Evolutionary conservation across 352 stramenopile species (phyloP).

Genomic region (Saprolegnia diclina): DNA sequence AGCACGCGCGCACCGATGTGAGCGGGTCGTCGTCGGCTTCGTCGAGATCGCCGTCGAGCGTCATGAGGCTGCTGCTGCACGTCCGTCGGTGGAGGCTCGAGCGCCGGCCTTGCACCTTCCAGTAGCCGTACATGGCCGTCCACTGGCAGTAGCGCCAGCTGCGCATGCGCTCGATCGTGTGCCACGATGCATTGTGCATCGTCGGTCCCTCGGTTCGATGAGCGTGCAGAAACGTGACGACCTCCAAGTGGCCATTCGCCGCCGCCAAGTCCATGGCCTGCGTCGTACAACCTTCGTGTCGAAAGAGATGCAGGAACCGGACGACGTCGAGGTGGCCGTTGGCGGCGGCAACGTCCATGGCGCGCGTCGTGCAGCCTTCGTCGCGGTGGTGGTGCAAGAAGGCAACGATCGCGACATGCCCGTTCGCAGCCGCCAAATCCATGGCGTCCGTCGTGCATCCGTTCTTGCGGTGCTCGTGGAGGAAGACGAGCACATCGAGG

Average conservation of each 20-base stretch:
- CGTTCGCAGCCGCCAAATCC: neutral
- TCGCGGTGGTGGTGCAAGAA: neutral
- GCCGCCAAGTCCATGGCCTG: constrained; percentile 3
- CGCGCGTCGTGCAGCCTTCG: constrained; percentile 9
- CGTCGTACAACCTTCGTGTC: neutral
- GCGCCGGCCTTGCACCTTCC: neutral
- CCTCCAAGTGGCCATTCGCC: neutral
- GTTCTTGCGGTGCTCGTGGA: constrained; percentile 8
- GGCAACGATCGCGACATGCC: neutral
- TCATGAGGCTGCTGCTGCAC: neutral
- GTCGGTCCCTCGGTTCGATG: neutral
- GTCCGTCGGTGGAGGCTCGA: neutral
- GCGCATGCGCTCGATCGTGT: neutral
- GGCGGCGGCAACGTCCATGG: neutral
- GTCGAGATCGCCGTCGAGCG: neutral
- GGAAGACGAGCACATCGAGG: neutral
- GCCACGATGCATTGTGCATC: neutral
- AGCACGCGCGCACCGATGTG: neutral
- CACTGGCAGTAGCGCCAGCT: neutral
- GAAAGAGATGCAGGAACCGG: neutral
- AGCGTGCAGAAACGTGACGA: neutral
- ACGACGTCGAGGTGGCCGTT: neutral
- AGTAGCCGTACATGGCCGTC: neutral
- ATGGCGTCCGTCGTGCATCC: neutral
- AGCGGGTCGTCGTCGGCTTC: neutral